phyloP scores from a whole-genome alignment of 2,329 filamentous ascomycete genomes.

The Colletotrichum lini region DNA sequence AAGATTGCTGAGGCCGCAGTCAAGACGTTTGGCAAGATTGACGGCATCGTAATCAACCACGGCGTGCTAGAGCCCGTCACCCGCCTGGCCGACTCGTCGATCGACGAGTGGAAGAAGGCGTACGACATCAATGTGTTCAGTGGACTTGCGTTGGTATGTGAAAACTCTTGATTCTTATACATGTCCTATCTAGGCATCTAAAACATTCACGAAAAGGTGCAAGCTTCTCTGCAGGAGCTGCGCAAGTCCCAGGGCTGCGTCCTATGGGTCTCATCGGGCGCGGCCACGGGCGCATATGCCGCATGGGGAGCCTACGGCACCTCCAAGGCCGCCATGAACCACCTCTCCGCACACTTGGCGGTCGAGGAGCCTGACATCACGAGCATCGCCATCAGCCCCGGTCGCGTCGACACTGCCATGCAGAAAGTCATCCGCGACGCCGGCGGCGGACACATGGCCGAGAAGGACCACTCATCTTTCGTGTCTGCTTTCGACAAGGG shows the following conservation, averaged over 20 bases:
- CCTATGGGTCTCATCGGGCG: constrained; percentile 85
- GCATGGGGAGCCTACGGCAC: constrained; percentile 88
- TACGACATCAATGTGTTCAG: constrained; percentile 94
- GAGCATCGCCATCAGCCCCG: constrained; percentile 81
- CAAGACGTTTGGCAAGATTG: constrained; percentile 78
- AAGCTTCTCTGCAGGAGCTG: constrained; percentile 78
- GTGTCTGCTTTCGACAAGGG: constrained; percentile 78
- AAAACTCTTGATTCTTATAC: constrained; percentile 18
- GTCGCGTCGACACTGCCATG: constrained; percentile 91
- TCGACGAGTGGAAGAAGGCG: constrained; percentile 80
- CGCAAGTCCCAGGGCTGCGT: constrained; percentile 79
- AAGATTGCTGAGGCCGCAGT: constrained; percentile 77
- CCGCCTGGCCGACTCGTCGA: constrained; percentile 75
- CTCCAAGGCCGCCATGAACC: constrained; percentile 87
- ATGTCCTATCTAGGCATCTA: background rate
- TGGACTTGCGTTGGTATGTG: constrained; percentile 79
- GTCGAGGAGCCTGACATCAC: constrained; percentile 84
- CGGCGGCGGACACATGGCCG: constrained; percentile 64
- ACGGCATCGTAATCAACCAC: constrained; percentile 91
- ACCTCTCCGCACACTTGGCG: constrained; percentile 79
- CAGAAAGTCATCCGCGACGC: constrained; percentile 83
- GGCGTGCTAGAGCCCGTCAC: constrained; percentile 83
- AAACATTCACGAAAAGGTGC: constrained; percentile 65
- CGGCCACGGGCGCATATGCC: constrained; percentile 74
- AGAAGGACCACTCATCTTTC: constrained; percentile 76